Evolutionary conservation across 2,329 filamentous ascomycete genomes (phyloP), one percentile per base, ranked within the genome.

Genomic region (Thermomyces lanuginosus): DNA sequence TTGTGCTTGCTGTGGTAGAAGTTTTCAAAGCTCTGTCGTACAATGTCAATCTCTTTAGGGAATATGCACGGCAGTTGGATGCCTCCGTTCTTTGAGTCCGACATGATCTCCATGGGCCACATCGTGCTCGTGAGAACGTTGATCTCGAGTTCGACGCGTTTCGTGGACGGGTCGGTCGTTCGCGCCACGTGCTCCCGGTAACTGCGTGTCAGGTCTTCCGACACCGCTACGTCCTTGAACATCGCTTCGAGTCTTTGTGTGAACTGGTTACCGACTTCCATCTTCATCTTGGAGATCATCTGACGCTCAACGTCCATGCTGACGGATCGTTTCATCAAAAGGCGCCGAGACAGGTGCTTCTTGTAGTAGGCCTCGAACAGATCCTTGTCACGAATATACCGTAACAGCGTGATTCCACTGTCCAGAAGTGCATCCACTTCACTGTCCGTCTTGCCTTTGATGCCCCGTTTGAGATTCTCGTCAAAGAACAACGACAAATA

Each of bases 301-400:
- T 89, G 77, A 49, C 86, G 84, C 55, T 98, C 89, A 1, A 83
- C 81, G 43, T 93, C 86, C 37, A 81, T 76, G 46, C 80, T 92
- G 39, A 91, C 76, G 0, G 82, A 86, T 43, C 89, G 91, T 46
- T 76, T 80, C 56, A 89, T 80, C 10, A 98, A 62, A 21, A 98
- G 60, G 27, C 89, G 73, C 33, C 81, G 76, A 22, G 81, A 86
- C 13, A 98, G 66, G 54, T 98, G 89, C 49, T 92, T 92, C 61
- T 95, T 92, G 61, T 98, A 95, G 53, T 98, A 98, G 4, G 79
- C 72, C 57, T 98, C 86, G 44, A 98, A 93, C 39, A 92, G 64
- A 48, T 98, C 89, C 55, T 86, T 89, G 44, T 95, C 86, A 29
- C 75, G 71, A 19, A 98, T 69, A 41, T 92, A 93, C 23, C 83